A percentile compares a stretch with the other conserved stretches of the same genome.
Conservation (phyloP, 331 rosid species). For the Erythrophleum ivorense region DNA sequence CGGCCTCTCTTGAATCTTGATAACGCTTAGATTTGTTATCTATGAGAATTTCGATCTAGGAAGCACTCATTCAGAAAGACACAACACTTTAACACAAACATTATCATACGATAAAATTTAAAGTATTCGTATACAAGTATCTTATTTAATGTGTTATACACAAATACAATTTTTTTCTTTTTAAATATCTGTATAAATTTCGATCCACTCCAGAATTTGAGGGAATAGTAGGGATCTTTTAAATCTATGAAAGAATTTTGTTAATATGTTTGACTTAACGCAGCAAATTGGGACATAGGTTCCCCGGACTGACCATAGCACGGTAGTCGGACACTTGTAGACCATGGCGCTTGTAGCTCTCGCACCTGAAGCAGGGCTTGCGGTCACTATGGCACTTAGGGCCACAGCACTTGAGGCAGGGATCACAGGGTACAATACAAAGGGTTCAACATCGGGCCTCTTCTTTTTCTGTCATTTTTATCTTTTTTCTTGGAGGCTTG, state of each 20-base stretch:
- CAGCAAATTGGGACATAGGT: constrained; percentile 21
- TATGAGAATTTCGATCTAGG: not conserved
- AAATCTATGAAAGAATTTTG: no score
- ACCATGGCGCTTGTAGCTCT: not conserved
- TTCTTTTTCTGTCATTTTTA: not conserved
- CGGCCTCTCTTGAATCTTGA: no score
- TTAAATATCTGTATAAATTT: no score
- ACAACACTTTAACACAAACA: not conserved
- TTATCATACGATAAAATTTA: not conserved
- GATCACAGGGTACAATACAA: constrained; percentile 13
- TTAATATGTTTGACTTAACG: not conserved
- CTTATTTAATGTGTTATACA: not conserved
- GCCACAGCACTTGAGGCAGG: not conserved
- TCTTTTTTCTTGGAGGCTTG: constrained; percentile 23
- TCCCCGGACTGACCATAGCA: constrained; percentile 8
- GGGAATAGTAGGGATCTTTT: no score
- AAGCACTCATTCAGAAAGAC: not conserved
- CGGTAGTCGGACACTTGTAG: not conserved
- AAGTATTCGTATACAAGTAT: not conserved
- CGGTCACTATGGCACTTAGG: not conserved
- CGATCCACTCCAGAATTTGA: not conserved
- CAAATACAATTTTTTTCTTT: not conserved
- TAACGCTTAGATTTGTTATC: not conserved
- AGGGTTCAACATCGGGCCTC: not conserved
- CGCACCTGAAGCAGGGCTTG: not conserved